Evolutionary conservation across 805 yeast species (phyloP), one percentile per base, ranked within the genome.

Genomic region (Ogataea degrootiae): DNA sequence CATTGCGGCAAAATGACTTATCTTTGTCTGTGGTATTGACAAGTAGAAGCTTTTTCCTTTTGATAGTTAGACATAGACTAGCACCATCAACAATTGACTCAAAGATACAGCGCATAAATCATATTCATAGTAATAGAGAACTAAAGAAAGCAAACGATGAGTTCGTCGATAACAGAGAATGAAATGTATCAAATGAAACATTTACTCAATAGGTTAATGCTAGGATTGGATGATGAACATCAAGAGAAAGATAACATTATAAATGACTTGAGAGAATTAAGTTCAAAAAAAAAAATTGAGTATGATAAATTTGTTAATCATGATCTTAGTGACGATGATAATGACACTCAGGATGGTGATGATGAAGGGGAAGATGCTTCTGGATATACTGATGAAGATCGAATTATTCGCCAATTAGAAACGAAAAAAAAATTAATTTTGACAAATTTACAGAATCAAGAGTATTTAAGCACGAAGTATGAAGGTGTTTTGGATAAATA

Each of bases 371-470:
- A 41, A 33, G 52, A 46, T 39, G n/a, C 37, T 5, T 14, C 52
- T 9, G 44, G 48, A 7, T 14, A 51, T 5, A 36, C 56, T 3
- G 49, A 46, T 15, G 53, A 55, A 37, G 56, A 51, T 15, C 14
- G 48, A 5, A 55, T 58, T 17, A 41, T 60, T 1, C 49, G 51
- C 14, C 41, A 35, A 12, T 47, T 61, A 12, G 61, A 62, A 45
- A 52, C 48, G 8, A 65, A 60, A 46, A 64, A 64, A 43, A 44
- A 60, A 6, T 53, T 55, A 15, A 42, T 67, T 21, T 34, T 64
- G 17, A 46, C 66, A 33, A 61, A 61, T 36, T 52, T 69, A 6
- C 70, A 71, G 34, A 56, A 68, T 43, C 66, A 69, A 46, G 70
- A 68, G 36, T 65, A 50, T 43, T 14, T 65, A 3, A 46, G 59